phyloP scores from a whole-genome alignment of 176 grass and related monocot genomes.

The Juncus effusus region DNA sequence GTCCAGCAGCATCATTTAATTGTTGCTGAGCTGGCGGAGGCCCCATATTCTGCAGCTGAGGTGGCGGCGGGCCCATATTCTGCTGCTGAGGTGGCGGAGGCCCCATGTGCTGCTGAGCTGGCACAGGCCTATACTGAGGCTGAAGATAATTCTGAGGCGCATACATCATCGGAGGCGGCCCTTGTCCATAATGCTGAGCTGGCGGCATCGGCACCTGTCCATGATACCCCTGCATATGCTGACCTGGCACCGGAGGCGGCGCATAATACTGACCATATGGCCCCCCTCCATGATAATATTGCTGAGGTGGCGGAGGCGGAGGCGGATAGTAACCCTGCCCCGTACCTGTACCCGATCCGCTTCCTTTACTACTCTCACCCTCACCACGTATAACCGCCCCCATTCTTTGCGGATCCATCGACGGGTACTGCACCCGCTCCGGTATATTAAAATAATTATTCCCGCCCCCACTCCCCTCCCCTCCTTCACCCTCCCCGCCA shows the following conservation, averaged over 20 bases:
- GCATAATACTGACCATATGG: slow-evolving; percentile 47
- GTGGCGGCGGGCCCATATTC: slow-evolving; percentile 3
- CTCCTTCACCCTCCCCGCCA: slow-evolving; percentile 44
- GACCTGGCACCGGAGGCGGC: slow-evolving; percentile 32
- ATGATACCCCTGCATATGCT: slow-evolving; percentile 63
- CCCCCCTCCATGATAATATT: slow-evolving; percentile 42
- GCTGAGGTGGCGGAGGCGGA: slow-evolving; percentile 18
- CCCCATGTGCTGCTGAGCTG: slow-evolving; percentile 33
- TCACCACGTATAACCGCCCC: slow-evolving; percentile 57
- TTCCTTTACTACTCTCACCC: slow-evolving; percentile 27
- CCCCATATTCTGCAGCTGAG: too few relatives aligned
- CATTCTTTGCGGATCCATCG: slow-evolving; percentile 97
- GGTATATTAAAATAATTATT: slow-evolving; percentile 91
- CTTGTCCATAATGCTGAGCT: slow-evolving; percentile 23
- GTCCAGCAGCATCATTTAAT: not conserved
- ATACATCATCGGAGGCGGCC: slow-evolving; percentile 60
- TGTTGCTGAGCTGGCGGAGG: slow-evolving; percentile 8
- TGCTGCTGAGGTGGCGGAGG: slow-evolving; percentile 22
- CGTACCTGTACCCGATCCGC: not conserved
- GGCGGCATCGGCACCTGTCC: slow-evolving; percentile 34
- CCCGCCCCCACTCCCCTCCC: slow-evolving; percentile 22
- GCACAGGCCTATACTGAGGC: slow-evolving; percentile 44
- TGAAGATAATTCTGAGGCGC: slow-evolving; percentile 49
- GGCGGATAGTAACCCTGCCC: slow-evolving; percentile 6
- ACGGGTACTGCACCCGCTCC: slow-evolving; percentile 67